Conservation (phyloP, 2,329 filamentous ascomycete genomes). For the Aspergillus ibericus region DNA sequence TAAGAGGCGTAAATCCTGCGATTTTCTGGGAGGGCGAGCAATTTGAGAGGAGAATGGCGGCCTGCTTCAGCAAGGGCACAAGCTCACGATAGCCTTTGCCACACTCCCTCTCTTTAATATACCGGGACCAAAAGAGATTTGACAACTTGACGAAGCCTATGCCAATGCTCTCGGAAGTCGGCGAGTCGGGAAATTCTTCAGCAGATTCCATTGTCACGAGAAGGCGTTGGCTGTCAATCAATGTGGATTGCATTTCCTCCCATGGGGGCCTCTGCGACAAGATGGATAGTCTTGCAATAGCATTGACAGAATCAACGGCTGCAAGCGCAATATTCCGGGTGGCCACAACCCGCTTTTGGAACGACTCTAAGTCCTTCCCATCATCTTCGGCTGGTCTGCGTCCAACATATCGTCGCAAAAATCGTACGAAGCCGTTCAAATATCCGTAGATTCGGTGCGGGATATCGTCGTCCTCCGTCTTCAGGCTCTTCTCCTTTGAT, state of each 20-base stretch:
- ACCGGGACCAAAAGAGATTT: conserved; percentile 50
- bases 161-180: conserved; percentile 24
- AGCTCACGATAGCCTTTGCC: conserved; percentile 36
- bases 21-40: conserved; percentile 36
- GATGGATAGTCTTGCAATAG: conserved; percentile 41
- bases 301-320: conserved; percentile 42
- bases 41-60: conserved; percentile 38
- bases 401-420: conserved; percentile 44
- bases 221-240: conserved; percentile 40
- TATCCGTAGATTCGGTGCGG: conserved; percentile 35
- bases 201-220: conserved; percentile 29
- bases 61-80: conserved; percentile 42
- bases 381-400: conserved; percentile 29
- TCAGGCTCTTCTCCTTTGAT: conserved; percentile 21
- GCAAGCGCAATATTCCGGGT: conserved; percentile 41
- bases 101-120: conserved; percentile 43
- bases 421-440: conserved; percentile 40
- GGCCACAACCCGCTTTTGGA: conserved; percentile 31
- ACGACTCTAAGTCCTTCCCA: conserved; percentile 30
- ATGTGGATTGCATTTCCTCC: conserved; percentile 37
- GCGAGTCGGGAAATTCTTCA: conserved; percentile 14
- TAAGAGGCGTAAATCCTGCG: conserved; percentile 43
- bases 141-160: conserved; percentile 43
- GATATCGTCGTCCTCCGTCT: conserved; percentile 19
- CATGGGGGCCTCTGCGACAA: conserved; percentile 39